Evolutionary conservation across 208 protist genomes (phyloP).

Genomic region (Crithidia fasciculata): DNA sequence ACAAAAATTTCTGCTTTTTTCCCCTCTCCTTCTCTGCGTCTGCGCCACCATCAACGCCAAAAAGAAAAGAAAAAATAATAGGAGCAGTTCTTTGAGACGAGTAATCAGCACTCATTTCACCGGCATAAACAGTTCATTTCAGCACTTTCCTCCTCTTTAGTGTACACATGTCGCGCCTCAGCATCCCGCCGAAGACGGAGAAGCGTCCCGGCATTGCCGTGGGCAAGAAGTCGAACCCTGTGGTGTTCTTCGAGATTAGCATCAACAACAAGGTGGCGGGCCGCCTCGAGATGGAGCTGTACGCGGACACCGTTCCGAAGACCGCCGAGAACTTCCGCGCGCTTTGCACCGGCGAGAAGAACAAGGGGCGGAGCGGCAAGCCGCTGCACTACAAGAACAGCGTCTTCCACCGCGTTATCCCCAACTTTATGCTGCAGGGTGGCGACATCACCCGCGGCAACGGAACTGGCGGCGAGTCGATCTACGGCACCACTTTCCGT

Average conservation of each 20-base stretch:
- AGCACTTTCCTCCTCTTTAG: neutral
- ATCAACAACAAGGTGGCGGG: conserved; percentile 74
- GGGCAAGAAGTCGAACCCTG: conserved; percentile 58
- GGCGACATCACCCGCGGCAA: conserved; percentile 98
- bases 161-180: conserved; percentile 57
- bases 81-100: too few species aligned
- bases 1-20: too few species aligned
- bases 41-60: too few species aligned
- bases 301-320: conserved; percentile 91
- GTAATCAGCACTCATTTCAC: too few species aligned
- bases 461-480: conserved; percentile 97
- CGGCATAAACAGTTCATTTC: neutral
- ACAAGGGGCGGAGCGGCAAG: conserved; percentile 90
- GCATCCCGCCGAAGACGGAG: conserved; percentile 56
- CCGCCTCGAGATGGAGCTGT: conserved; percentile 93
- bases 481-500: conserved; percentile 97
- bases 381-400: conserved; percentile 97
- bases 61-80: too few species aligned
- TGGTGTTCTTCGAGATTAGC: conserved; percentile 92
- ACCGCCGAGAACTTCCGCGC: conserved; percentile 94
- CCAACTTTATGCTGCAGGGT: conserved; percentile 97
- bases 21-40: too few species aligned
- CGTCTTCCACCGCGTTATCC: conserved; percentile 97
- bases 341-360: conserved; percentile 91
- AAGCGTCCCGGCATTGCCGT: conserved; percentile 34